Evolutionary conservation across 1,139 yeast genomes (phyloP), one percentile per base, ranked within the genome.

Genomic region (Taphrina populina): DNA sequence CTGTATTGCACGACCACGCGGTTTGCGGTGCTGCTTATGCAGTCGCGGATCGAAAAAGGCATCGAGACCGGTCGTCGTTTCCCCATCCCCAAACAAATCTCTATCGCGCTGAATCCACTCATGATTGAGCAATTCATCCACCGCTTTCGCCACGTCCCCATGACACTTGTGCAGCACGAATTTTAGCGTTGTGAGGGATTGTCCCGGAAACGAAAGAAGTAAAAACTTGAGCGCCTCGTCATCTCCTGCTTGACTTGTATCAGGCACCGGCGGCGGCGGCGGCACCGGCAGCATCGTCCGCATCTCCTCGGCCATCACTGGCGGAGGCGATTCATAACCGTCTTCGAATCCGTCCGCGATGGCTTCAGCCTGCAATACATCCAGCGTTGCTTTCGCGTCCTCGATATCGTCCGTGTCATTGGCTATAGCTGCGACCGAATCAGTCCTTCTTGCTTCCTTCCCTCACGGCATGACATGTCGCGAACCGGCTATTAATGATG

Each of bases 111-210:
- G 53, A n/a, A 57, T 36, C 13, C 35, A 20, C 20, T 52, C 57
- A n/a, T 33, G 53, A 34, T 52, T 57, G 32, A 57, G 44, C 10
- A 57, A 43, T 46, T 57, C 59, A 21, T 57, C 59, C 29, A 44
- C 33, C 35, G 57, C 34, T 24, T 44, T 43, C 11, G 29, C n/a
- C 17, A 52, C 40, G 34, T 57, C 59, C 20, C 36, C 30, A n/a
- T 30, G 37, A 27, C 57, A 41, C 39, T 57, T 53, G 23, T 29
- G 13, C 27, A 52, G 57, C 8, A 47, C 51, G 35, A 45, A 52
- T 27, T 46, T 34, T n/a, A 57, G 33, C 6, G 49, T 53, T 10
- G 36, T 30, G 6, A 43, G 24, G 27, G 43, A 39, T 19, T 52
- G 52, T 11, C 24, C 27, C 10, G 51, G 54, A 17, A 57, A 57